Conservation (phyloP, 495 filamentous ascomycete species). For the Oidiodendron maius region DNA sequence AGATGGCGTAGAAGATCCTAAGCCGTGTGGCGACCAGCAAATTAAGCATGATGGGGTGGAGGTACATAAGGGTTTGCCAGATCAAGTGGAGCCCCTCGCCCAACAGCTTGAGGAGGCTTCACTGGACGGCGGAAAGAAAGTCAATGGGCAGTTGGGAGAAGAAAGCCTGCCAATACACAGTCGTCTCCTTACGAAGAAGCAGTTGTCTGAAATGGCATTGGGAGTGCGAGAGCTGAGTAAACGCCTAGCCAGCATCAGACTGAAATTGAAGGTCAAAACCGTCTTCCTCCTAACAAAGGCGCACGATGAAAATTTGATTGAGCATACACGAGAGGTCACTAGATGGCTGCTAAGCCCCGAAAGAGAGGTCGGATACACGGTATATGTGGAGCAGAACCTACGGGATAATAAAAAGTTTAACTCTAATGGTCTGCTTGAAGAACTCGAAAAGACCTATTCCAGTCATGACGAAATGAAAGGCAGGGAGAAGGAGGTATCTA, state of each 20-base stretch:
- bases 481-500: conserved; percentile 6
- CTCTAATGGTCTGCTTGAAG: conserved; percentile 26
- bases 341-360: conserved; percentile 82
- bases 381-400: conserved; percentile 76
- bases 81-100: conserved; percentile 12
- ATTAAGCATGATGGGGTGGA: conserved; percentile 20
- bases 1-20: conserved; percentile 12
- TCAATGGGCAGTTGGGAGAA: conserved; percentile 7
- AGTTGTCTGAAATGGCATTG: conserved; percentile 93
- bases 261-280: conserved; percentile 73
- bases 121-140: background rate
- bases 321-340: conserved; percentile 68
- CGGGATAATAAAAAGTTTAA: conserved; percentile 66
- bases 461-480: background rate
- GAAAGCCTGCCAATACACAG: conserved; percentile 32
- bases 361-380: conserved; percentile 60
- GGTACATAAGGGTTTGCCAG: conserved; percentile 40
- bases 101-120: conserved; percentile 9
- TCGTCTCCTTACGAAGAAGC: conserved; percentile 78
- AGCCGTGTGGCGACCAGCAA: conserved; percentile 1
- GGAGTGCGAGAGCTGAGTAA: conserved; percentile 88
- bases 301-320: conserved; percentile 76
- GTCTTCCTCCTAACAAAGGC: conserved; percentile 89
- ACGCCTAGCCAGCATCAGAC: conserved; percentile 67
- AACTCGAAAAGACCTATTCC: conserved; percentile 14